phyloP scores from a whole-genome alignment of 2,329 filamentous ascomycete genomes.

The Hypoxylon sp. region DNA sequence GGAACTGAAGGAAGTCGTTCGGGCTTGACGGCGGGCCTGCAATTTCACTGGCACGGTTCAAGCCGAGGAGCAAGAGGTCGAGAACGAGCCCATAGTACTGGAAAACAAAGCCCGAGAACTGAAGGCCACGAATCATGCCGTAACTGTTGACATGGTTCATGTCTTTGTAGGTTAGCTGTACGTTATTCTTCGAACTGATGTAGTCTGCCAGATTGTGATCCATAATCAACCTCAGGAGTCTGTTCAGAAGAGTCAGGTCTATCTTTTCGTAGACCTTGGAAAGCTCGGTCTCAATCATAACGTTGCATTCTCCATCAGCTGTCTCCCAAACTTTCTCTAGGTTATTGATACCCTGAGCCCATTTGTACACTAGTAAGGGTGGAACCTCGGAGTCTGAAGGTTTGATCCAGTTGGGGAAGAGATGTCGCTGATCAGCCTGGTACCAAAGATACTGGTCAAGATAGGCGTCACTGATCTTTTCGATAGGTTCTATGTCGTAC shows the following conservation, averaged over 20 bases:
- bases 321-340: constrained; percentile 95
- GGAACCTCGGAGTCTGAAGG: constrained; percentile 98
- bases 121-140: constrained; percentile 95
- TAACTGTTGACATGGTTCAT: constrained; percentile 99
- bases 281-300: constrained; percentile 97
- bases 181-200: constrained; percentile 99
- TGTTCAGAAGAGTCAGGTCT: constrained; percentile 93
- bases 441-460: constrained; percentile 99
- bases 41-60: constrained; percentile 97
- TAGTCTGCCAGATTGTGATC: constrained; percentile 99
- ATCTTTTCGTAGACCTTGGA: constrained; percentile 99
- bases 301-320: constrained; percentile 94
- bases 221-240: constrained; percentile 94
- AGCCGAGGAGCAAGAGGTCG: constrained; percentile 88
- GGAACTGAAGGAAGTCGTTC: constrained; percentile 98
- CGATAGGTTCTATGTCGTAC: constrained; percentile 98
- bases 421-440: constrained; percentile 94
- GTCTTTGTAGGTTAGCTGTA: constrained; percentile 98
- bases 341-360: constrained; percentile 99
- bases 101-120: constrained; percentile 99
- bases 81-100: constrained; percentile 98
- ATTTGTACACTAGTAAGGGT: constrained; percentile 94
- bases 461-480: constrained; percentile 99
- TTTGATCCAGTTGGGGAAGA: constrained; percentile 99
- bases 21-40: constrained; percentile 92